Evolutionary conservation across 371 early-diverging fungal species (phyloP).

Genomic region (Rhizopus sp.): DNA sequence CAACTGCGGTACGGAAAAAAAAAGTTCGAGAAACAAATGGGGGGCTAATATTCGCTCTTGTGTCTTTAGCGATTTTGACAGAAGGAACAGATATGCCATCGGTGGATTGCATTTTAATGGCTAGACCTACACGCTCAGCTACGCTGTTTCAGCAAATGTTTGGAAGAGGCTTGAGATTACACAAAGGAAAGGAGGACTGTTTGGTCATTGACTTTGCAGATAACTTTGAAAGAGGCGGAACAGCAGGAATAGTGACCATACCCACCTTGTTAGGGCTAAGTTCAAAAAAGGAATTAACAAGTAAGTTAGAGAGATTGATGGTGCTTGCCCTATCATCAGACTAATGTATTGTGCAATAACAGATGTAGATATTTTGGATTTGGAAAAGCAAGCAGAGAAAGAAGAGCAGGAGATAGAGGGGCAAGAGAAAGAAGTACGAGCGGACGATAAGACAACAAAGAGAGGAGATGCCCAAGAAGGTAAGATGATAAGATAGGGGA

Average conservation of each 20-base stretch:
- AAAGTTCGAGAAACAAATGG: no score
- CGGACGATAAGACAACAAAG: neutral
- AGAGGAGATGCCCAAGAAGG: neutral
- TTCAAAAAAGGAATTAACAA: constrained; percentile 37
- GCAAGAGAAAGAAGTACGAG: constrained; percentile 12
- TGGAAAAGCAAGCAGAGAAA: constrained; percentile 10
- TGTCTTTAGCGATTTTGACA: constrained; percentile 57
- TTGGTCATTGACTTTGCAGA: constrained; percentile 91
- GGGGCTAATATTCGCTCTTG: neutral
- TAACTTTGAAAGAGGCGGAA: constrained; percentile 34
- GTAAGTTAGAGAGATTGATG: neutral
- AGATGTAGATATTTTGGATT: constrained; percentile 11
- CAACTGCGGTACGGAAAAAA: constrained; percentile 73
- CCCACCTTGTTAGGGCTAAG: constrained; percentile 76
- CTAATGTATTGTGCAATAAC: neutral
- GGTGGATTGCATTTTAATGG: constrained; percentile 88
- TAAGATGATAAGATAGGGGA: neutral
- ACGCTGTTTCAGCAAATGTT: constrained; percentile 94
- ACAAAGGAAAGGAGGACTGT: constrained; percentile 72
- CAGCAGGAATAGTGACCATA: constrained; percentile 54
- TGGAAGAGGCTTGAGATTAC: constrained; percentile 85
- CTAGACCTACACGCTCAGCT: constrained; percentile 81
- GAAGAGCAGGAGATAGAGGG: constrained; percentile 4
- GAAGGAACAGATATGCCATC: constrained; percentile 90
- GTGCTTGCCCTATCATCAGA: no score